Conservation (phyloP, 495 filamentous ascomycete genomes). For the Daldinia loculata region DNA sequence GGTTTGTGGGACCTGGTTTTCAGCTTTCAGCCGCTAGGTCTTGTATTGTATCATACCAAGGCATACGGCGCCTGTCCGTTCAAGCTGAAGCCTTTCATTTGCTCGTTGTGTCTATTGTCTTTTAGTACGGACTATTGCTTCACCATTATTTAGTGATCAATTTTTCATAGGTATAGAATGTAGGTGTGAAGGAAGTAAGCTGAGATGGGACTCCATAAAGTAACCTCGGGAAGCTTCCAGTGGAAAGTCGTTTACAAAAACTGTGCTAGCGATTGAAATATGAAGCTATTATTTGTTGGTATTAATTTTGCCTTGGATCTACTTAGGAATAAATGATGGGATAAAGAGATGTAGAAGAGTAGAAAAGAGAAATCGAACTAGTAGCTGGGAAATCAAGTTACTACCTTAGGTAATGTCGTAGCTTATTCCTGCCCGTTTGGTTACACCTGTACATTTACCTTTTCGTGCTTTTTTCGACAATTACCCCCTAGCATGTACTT, state of each 20-base stretch:
- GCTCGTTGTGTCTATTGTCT: not conserved
- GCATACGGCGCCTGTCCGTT: not conserved
- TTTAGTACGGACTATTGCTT: slow-evolving; percentile 10
- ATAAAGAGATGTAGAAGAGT: not conserved
- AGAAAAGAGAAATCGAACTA: not conserved
- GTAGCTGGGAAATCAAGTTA: not conserved
- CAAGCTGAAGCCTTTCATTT: slow-evolving; percentile 21
- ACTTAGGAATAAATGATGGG: not conserved
- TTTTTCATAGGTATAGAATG: not conserved
- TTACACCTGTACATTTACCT: slow-evolving; percentile 17
- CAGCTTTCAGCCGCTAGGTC: slow-evolving; percentile 34
- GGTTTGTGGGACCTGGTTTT: slow-evolving; percentile 16
- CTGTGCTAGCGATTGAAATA: not conserved
- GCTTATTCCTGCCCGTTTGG: slow-evolving; percentile 15
- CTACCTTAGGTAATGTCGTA: not conserved
- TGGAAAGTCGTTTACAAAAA: not conserved
- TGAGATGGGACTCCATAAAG: not conserved
- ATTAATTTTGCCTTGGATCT: not conserved
- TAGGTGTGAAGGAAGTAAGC: slow-evolving; percentile 2
- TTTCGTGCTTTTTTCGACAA: slow-evolving; percentile 1
- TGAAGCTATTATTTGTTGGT: not conserved
- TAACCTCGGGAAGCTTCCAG: not conserved
- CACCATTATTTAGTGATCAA: not conserved
- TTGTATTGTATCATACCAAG: slow-evolving; percentile 25
- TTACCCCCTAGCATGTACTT: slow-evolving; percentile 14